phyloP scores from a whole-genome alignment of 2,329 filamentous ascomycete species.

The Microdochium nivale region DNA sequence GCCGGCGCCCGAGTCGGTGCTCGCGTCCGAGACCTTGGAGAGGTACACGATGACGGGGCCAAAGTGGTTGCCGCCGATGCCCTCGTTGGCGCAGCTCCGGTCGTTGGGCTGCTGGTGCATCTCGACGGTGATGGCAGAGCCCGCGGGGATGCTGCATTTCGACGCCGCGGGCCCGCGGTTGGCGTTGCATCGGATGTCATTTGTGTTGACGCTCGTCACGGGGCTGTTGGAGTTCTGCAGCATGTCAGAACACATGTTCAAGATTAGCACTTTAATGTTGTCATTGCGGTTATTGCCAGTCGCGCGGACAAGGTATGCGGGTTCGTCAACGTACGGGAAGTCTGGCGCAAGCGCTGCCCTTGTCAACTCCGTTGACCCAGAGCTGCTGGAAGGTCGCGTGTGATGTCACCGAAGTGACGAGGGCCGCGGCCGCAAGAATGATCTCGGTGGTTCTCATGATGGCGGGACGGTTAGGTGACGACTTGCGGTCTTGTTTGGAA shows the following conservation, averaged over 20 bases:
- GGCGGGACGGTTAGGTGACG: not conserved
- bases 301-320: slow-evolving; percentile 2
- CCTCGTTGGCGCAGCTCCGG: slow-evolving; percentile 34
- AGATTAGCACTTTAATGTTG: slow-evolving; percentile 3
- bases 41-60: slow-evolving; percentile 41
- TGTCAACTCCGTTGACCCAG: slow-evolving; percentile 34
- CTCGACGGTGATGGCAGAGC: slow-evolving; percentile 31
- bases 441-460: slow-evolving; percentile 26
- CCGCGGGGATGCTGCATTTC: slow-evolving; percentile 25
- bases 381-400: slow-evolving; percentile 44
- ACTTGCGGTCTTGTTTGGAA: not conserved
- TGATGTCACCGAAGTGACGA: slow-evolving; percentile 27
- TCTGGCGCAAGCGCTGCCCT: slow-evolving; percentile 8
- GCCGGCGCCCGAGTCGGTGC: slow-evolving; percentile 30
- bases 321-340: slow-evolving; percentile 5
- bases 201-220: slow-evolving; percentile 26
- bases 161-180: slow-evolving; percentile 21
- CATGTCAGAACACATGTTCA: not conserved
- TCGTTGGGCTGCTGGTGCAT: slow-evolving; percentile 36
- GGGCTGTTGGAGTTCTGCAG: slow-evolving; percentile 28
- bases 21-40: slow-evolving; percentile 36
- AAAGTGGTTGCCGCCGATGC: slow-evolving; percentile 43
- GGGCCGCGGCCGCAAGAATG: slow-evolving; percentile 17
- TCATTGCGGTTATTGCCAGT: not conserved
- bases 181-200: slow-evolving; percentile 33